A percentile compares a stretch with the other conserved stretches of the same genome.
These are phyloP conservation scores for Beverwykella pulmonaria DNA, from an alignment of 495 filamentous ascomycete species.

Conservation along the genomic window DNA sequence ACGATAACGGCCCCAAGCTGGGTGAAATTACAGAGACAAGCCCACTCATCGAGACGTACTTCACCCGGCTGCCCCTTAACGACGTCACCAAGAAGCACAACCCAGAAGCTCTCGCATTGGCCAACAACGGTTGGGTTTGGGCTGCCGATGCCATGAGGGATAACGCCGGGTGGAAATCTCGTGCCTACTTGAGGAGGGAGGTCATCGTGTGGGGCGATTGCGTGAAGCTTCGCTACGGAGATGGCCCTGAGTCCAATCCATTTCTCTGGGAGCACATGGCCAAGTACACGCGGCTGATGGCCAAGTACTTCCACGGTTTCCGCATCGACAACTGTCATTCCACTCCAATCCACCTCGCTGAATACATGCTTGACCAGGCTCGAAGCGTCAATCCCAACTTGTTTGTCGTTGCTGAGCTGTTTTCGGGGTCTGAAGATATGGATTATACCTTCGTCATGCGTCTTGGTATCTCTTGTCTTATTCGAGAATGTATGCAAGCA, in stretches of 20 bases:
- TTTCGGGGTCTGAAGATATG: slow-evolving; percentile 92
- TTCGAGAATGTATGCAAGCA: slow-evolving; percentile 97
- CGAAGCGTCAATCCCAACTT: slow-evolving; percentile 84
- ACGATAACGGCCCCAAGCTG: slow-evolving; percentile 85
- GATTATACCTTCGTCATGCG: slow-evolving; percentile 95
- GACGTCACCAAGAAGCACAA: slow-evolving; percentile 76
- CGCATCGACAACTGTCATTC: slow-evolving; percentile 99
- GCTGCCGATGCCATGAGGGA: slow-evolving; percentile 90
- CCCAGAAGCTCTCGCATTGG: slow-evolving; percentile 75
- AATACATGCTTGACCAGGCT: slow-evolving; percentile 91
- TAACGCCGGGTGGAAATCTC: slow-evolving; percentile 85
- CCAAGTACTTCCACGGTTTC: slow-evolving; percentile 93
- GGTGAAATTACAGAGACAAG: slow-evolving; percentile 74
- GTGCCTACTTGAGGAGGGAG: slow-evolving; percentile 87
- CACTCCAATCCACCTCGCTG: slow-evolving; percentile 88
- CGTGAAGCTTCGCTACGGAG: slow-evolving; percentile 93
- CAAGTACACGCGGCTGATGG: slow-evolving; percentile 87
- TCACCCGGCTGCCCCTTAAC: slow-evolving; percentile 85
- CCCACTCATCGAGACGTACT: slow-evolving; percentile 93
- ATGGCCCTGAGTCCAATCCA: slow-evolving; percentile 77
- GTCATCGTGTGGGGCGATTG: slow-evolving; percentile 99
- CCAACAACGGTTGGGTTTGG: slow-evolving; percentile 99
- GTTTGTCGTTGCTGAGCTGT: slow-evolving; percentile 92
- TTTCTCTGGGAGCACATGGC: slow-evolving; percentile 97
- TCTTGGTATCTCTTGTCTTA: slow-evolving; percentile 83